Base-by-base conservation (phyloP, 495 filamentous ascomycete genomes). In the Hypoxylon trugodes region DNA sequence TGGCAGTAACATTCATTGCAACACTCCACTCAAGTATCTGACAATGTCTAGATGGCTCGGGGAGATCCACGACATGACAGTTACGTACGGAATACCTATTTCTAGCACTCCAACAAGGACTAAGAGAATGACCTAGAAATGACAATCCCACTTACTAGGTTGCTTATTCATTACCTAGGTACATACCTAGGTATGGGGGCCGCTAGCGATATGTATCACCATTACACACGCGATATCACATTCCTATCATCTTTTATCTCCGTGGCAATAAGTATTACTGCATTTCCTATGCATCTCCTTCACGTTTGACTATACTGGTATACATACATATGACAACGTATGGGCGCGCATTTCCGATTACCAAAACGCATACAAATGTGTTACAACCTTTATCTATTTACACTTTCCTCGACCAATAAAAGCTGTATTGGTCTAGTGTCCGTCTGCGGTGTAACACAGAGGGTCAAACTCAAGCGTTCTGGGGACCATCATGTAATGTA, bases 1-100 rank as follows among this genome's bases (percentile, higher is more conserved):
- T 65, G 36, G 61, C 38, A 30, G 45, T 66, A 60, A 56, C 55
- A 16, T 56, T 47, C 35, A 45, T 16, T 55, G 40, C 40, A 59
- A 59, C 61, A 59, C 48, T 49, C 61, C 51, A 35, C 51, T 47
- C 32, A 26, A 7, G 16, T 48, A 16, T 3, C 16, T 16, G 4
- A 21, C 16, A 35, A 24, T 22, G 24, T 47, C 13, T 37, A 26
- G 45, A 43, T n/a, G n/a, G n/a, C n/a, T n/a, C n/a, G n/a, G n/a
- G n/a, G n/a, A n/a, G n/a, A n/a, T n/a, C n/a, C n/a, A n/a, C n/a
- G n/a, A n/a, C n/a, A n/a, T n/a, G n/a, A n/a, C n/a, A n/a, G n/a
- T n/a, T n/a, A n/a, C n/a, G n/a, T 30, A 15, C 33, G 21, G 56
- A 15, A 19, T 52, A 25, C 28, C 40, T 24, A 47, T 40, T 47